phyloP scores from a whole-genome alignment of 345 rosid species.

The Rhodomyrtus tomentosa region DNA sequence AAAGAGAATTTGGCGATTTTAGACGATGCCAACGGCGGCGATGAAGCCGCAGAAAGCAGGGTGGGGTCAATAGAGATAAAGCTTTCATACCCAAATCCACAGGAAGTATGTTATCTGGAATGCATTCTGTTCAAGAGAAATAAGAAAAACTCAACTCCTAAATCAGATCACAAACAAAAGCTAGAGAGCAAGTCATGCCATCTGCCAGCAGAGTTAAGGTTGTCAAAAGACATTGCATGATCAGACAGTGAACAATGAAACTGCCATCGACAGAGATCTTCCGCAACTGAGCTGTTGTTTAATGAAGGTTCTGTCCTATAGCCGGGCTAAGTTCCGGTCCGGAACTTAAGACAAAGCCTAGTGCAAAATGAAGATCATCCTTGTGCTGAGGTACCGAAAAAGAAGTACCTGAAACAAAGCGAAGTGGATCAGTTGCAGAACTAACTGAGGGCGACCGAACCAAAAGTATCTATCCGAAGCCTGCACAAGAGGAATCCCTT shows the following conservation, averaged over 20 bases:
- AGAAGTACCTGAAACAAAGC: constrained; percentile 76
- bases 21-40: not conserved
- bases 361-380: not conserved
- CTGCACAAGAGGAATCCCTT: constrained; percentile 94
- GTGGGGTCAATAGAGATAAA: not conserved
- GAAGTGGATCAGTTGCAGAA: constrained; percentile 84
- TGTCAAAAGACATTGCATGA: not conserved
- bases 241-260: not conserved
- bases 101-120: constrained; percentile 94
- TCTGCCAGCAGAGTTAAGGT: not conserved
- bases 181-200: not conserved
- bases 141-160: not conserved
- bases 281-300: not conserved
- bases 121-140: constrained; percentile 59
- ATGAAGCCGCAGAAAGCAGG: not conserved
- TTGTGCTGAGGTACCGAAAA: not conserved
- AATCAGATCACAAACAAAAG: not conserved
- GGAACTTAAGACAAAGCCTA: not conserved
- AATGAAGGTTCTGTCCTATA: not conserved
- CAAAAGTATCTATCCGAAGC: constrained; percentile 87
- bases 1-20: not conserved
- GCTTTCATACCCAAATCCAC: constrained; percentile 74
- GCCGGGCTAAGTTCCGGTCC: not conserved
- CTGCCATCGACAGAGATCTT: not conserved
- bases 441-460: constrained; percentile 63